Evolutionary conservation across 805 yeast genomes (phyloP), one percentile per base, ranked within the genome.

Genomic region (Brettanomyces naardenensis): DNA sequence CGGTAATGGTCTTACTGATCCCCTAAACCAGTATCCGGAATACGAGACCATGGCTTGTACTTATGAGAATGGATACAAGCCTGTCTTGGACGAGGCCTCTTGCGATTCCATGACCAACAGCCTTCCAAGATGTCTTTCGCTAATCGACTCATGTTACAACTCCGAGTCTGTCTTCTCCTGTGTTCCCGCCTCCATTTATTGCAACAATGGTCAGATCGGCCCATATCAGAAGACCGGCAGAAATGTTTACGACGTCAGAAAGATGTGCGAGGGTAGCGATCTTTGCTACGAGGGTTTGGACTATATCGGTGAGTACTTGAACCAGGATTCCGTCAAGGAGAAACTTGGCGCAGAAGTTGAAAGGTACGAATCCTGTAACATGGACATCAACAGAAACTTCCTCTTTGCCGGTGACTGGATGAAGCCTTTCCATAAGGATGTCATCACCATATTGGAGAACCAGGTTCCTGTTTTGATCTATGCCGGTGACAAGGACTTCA

Each of bases 1-100:
- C 52, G 97, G 97, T 44, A 89, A 89, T 58, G 97, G 97, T 37
- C 74, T 89, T 48, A 86, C 95, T 26, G 95, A 87, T 58, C 82
- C 95, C 3, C 65, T 81, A 42, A 70, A 73, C 32, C 96, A 88
- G 67, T 79, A 81, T 53, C 72, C 73, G 41, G 78, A 78, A 59
- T 88, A 86, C 56, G 76, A 81, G 59, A 95, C 94, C 46, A 89
- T 90, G 97, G 95, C 95, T 4, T 90, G 97, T 62, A 92, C 95
- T 38, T 58, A 71, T 47, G 95, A 95, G 46, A 54, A 54, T 10
- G 96, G 95, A 5, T 78, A 78, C 52, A 80, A 80, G 15, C 66
- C 89, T 14, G 87, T 87, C 3, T 66, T 87, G 45, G 65, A 73
- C 14, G 78, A 77, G n/a, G 77, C 73, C 38, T 76, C 75, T 44